phyloP scores from a whole-genome alignment of 1,284 basidiomycete genomes.

The Tausonia pullulans region DNA sequence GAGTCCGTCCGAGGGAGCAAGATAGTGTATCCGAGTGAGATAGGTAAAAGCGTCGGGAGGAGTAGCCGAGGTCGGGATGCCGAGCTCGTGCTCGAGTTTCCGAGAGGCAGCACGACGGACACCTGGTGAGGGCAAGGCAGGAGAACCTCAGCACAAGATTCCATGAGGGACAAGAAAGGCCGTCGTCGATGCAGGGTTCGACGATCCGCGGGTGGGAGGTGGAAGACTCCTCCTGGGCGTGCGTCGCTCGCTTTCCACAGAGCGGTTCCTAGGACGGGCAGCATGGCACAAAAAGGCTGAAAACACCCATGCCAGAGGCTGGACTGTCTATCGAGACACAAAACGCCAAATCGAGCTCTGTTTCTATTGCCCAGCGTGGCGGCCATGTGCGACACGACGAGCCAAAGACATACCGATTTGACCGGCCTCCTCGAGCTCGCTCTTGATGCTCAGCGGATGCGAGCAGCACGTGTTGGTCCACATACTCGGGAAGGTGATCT shows the following conservation, averaged over 20 bases:
- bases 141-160: too few species aligned
- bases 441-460: constrained; percentile 64
- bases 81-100: constrained; percentile 94
- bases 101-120: constrained; percentile 81
- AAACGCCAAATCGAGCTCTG: not conserved
- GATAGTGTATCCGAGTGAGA: constrained; percentile 92
- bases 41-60: constrained; percentile 84
- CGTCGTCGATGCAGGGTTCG: too few species aligned
- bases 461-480: constrained; percentile 99
- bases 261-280: not conserved
- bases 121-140: constrained; percentile 26
- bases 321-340: not conserved
- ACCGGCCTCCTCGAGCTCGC: constrained; percentile 67
- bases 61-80: constrained; percentile 69
- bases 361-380: too few species aligned
- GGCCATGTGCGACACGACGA: not conserved
- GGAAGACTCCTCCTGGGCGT: too few species aligned
- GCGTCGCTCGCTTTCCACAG: not conserved
- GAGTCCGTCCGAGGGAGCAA: constrained; percentile 80
- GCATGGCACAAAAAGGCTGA: not conserved
- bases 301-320: not conserved
- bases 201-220: too few species aligned
- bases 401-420: constrained; percentile 49
- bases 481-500: constrained; percentile 99
- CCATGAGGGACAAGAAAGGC: too few species aligned